phyloP scores from a whole-genome alignment of 495 filamentous ascomycete genomes.

The Trichoderma gamsii region DNA sequence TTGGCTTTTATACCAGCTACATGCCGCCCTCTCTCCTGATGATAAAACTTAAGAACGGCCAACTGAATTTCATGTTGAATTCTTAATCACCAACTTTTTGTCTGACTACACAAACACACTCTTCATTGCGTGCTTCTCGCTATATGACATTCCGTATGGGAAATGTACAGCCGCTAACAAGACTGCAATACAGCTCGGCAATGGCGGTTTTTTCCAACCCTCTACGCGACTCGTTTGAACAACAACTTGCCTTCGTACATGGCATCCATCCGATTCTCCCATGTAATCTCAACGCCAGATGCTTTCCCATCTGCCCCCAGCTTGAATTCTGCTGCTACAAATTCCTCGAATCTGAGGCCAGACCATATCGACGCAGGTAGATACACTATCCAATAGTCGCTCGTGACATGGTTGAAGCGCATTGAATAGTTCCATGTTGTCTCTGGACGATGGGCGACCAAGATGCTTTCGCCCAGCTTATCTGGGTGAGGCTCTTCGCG shows the following conservation, averaged over 20 bases:
- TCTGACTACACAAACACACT: constrained; percentile 14
- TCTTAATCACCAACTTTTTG: constrained; percentile 17
- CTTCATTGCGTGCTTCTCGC: background rate
- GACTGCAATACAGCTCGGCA: background rate
- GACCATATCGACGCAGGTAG: constrained; percentile 17
- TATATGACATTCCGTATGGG: background rate
- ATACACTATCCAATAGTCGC: constrained; percentile 31
- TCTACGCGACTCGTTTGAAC: constrained; percentile 23
- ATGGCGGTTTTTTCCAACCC: background rate
- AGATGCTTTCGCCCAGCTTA: constrained; percentile 15
- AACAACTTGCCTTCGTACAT: constrained; percentile 26
- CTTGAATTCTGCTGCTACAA: constrained; percentile 33
- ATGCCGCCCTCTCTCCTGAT: constrained; percentile 31
- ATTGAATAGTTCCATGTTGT: constrained; percentile 26
- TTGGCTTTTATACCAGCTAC: background rate
- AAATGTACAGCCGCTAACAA: background rate
- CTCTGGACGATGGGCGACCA: constrained; percentile 25
- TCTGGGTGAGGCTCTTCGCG: constrained; percentile 15
- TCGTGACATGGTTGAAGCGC: constrained; percentile 30
- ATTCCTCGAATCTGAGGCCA: constrained; percentile 21
- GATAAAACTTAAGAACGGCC: constrained; percentile 53
- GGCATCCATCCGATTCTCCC: constrained; percentile 28
- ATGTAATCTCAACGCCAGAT: constrained; percentile 26
- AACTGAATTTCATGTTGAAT: constrained; percentile 53
- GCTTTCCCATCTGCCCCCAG: constrained; percentile 32